Percentiles rank a stretch among this genome's conserved stretches.
Evolutionary conservation across 805 yeast species (phyloP).

Genomic region (Metschnikowia baotianmanensis): DNA sequence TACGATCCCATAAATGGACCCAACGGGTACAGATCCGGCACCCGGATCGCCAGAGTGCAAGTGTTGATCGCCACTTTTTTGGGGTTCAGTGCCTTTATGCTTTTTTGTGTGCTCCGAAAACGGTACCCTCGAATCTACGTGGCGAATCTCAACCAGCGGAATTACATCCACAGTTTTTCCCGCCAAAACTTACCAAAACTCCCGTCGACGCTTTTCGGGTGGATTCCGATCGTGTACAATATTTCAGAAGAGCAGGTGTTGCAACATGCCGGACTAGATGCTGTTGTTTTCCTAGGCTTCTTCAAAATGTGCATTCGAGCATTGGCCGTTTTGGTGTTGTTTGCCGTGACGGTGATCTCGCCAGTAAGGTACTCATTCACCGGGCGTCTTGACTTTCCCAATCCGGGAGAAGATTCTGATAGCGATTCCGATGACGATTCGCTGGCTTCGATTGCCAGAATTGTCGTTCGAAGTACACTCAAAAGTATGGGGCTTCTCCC

Average conservation of each 20-base stretch:
- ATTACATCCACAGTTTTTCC: constrained; percentile 42
- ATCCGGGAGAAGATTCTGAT: constrained; percentile 23
- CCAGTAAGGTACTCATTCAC: constrained; percentile 84
- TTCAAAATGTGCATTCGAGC: constrained; percentile 84
- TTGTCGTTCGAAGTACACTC: background rate
- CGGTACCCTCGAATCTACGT: constrained; percentile 82
- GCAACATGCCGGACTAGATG: constrained; percentile 91
- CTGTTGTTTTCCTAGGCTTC: constrained; percentile 86
- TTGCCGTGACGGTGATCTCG: constrained; percentile 73
- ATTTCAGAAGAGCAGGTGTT: constrained; percentile 75
- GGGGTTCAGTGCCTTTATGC: constrained; percentile 65
- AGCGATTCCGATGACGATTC: constrained; percentile 15
- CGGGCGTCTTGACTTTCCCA: constrained; percentile 61
- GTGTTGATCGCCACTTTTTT: constrained; percentile 62
- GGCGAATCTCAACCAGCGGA: constrained; percentile 60
- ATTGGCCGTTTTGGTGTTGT: constrained; percentile 58
- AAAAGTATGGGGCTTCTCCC: constrained; percentile 4
- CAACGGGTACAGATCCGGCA: constrained; percentile 20
- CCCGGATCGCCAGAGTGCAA: constrained; percentile 74
- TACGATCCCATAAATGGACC: constrained; percentile 20
- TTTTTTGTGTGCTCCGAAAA: constrained; percentile 69
- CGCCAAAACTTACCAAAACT: constrained; percentile 57
- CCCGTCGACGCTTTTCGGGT: constrained; percentile 66
- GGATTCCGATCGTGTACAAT: constrained; percentile 67
- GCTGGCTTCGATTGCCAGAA: background rate